Evolutionary conservation across 1,284 basidiomycete genomes (phyloP), one percentile per base, ranked within the genome.

Genomic region (Pyrrhoderma lamaoense): DNA sequence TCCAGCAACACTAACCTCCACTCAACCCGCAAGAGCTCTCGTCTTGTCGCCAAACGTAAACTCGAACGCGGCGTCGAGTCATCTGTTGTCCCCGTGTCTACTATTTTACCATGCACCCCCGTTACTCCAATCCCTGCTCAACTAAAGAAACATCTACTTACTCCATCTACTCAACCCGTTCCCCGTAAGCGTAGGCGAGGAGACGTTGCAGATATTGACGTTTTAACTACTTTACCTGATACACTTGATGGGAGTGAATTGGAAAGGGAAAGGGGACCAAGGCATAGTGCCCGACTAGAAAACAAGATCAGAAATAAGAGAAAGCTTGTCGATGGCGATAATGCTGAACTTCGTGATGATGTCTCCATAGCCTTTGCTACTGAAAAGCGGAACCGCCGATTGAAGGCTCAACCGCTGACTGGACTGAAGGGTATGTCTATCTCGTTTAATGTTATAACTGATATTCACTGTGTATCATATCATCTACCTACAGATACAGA

Each of bases 41-140:
- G 42, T n/a, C 42, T 44, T 27, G 22, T 44, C 42, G 42, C 42
- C 8, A 44, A 44, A 23, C 42, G 42, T 22, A 44, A 23, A 22
- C 22, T n/a, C 18, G 18, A n/a, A 5, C 14, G 27, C 22, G 16
- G 9, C 42, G 9, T n/a, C 42, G 42, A 44, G 22, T n/a, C 42
- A n/a, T 9, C 21, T 9, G 2, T 9, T n/a, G 42, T n/a, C 42
- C n/a, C 8, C n/a, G 42, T 23, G 5, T 14, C 42, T 8, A n/a
- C 14, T 9, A 22, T 22, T 11, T 31, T 31, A 5, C 27, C 27
- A 11, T 5, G 7, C 11, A 11, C 27, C 5, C 11, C 27, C 11
- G 27, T 11, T 31, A 31, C 27, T 31, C 27, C 5, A 31, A 31
- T 11, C 27, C 27, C 27, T 31, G 27, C 27, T 31, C 27, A 31